Conservation (phyloP, 2,329 filamentous ascomycete genomes). For the Neofusicoccum kwambonambiense region DNA sequence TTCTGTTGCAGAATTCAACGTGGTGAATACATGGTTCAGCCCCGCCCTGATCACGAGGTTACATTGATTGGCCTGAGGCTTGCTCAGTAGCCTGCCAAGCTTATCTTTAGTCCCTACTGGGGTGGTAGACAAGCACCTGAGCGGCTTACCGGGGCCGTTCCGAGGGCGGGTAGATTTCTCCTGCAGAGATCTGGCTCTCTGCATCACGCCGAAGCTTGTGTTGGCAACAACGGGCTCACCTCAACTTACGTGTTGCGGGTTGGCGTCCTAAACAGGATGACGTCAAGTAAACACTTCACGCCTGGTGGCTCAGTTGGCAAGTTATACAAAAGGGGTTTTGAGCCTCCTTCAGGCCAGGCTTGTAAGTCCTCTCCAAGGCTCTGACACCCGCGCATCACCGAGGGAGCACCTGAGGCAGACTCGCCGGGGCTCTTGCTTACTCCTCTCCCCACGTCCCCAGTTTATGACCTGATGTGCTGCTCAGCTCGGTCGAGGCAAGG, state of each 20-base stretch:
- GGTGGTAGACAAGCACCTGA: neutral
- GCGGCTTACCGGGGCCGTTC: neutral
- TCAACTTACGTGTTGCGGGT: neutral
- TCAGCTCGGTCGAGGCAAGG: neutral
- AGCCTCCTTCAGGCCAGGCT: neutral
- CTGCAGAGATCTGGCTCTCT: neutral
- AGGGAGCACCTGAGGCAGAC: neutral
- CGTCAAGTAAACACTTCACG: neutral
- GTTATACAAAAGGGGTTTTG: neutral
- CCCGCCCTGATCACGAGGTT: neutral
- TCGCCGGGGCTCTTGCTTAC: neutral
- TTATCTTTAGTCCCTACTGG: neutral
- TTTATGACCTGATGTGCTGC: neutral
- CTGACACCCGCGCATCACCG: neutral
- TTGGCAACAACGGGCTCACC: neutral
- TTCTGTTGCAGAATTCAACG: neutral
- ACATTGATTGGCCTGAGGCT: neutral
- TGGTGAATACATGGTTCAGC: neutral
- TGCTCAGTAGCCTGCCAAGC: neutral
- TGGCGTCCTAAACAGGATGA: neutral
- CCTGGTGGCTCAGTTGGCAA: neutral
- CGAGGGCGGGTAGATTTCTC: neutral
- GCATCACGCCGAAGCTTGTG: neutral
- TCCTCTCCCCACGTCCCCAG: neutral
- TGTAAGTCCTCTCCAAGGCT: neutral